Evolutionary conservation across 2,329 filamentous ascomycete genomes (phyloP).

Genomic region (Colletotrichum euphorbiae): DNA sequence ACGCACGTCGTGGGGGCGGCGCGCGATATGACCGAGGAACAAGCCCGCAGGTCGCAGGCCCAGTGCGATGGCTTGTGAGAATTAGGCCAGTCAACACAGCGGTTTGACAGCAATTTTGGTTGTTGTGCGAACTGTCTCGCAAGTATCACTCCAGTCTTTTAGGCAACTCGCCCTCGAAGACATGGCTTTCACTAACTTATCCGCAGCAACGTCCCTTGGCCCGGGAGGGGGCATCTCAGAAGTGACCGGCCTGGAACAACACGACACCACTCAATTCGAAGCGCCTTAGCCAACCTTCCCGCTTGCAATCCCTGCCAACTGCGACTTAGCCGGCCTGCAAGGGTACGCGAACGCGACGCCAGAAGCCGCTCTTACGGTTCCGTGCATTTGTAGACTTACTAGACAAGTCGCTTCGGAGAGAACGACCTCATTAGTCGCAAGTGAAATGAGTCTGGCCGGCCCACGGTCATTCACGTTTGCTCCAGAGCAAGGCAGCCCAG

Average conservation of each 20-base stretch:
- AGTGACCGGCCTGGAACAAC: too few relatives aligned
- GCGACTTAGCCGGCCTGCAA: neutral
- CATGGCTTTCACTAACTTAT: neutral
- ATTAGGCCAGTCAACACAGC: too few relatives aligned
- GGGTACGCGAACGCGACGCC: conserved; percentile 13
- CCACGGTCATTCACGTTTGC: too few relatives aligned
- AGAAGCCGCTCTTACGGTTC: neutral
- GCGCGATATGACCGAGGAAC: conserved; percentile 1
- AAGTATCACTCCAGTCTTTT: neutral
- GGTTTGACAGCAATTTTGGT: neutral
- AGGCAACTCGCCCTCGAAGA: neutral
- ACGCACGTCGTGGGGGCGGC: neutral
- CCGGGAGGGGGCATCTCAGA: too few relatives aligned
- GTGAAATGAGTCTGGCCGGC: too few relatives aligned
- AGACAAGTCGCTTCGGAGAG: neutral
- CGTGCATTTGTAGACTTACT: neutral
- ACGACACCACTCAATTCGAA: neutral
- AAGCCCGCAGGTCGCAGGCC: neutral
- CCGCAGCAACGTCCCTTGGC: neutral
- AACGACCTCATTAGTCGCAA: too few relatives aligned
- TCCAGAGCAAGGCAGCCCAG: too few relatives aligned
- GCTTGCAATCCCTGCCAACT: neutral
- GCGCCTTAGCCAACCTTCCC: neutral
- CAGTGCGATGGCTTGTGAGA: too few relatives aligned
- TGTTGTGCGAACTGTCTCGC: neutral